Evolutionary conservation across 768 basidiomycete species (phyloP).

Genomic region (Lactarius trivialis): DNA sequence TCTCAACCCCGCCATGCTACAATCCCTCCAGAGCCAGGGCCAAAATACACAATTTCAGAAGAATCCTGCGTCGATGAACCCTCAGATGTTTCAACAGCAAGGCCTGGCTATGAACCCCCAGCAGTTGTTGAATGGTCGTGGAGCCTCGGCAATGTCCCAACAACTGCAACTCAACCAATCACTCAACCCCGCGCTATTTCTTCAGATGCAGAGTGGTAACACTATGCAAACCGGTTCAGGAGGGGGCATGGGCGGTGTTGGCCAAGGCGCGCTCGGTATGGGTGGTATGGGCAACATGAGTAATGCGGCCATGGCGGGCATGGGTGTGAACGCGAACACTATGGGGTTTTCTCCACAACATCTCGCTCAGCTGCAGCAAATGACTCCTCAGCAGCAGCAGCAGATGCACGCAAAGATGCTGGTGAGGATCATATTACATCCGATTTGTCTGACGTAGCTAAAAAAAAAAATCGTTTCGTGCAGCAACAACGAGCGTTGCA

Average conservation of each 20-base stretch:
- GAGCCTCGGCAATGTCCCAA: constrained; percentile 12
- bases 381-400: constrained; percentile 21
- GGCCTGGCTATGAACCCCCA: constrained; percentile 18
- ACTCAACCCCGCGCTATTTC: constrained; percentile 20
- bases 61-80: constrained; percentile 12
- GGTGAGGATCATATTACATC: constrained; percentile 4
- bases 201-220: constrained; percentile 15
- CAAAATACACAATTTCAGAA: constrained; percentile 21
- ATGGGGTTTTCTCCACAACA: constrained; percentile 18
- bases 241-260: constrained; percentile 23
- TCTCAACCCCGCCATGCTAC: constrained; percentile 17
- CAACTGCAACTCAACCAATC: constrained; percentile 20
- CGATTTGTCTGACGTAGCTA: background rate
- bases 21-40: constrained; percentile 17
- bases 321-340: constrained; percentile 19
- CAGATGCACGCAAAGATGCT: constrained; percentile 14
- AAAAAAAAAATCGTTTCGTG: background rate
- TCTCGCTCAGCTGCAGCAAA: constrained; percentile 18
- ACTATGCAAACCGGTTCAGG: constrained; percentile 16
- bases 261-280: constrained; percentile 22
- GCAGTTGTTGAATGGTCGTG: constrained; percentile 19
- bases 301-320: constrained; percentile 15
- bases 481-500: constrained; percentile 20
- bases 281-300: constrained; percentile 15
- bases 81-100: constrained; percentile 21